Conservation (phyloP, 768 basidiomycete genomes). For the Saitozyma podzolica region DNA sequence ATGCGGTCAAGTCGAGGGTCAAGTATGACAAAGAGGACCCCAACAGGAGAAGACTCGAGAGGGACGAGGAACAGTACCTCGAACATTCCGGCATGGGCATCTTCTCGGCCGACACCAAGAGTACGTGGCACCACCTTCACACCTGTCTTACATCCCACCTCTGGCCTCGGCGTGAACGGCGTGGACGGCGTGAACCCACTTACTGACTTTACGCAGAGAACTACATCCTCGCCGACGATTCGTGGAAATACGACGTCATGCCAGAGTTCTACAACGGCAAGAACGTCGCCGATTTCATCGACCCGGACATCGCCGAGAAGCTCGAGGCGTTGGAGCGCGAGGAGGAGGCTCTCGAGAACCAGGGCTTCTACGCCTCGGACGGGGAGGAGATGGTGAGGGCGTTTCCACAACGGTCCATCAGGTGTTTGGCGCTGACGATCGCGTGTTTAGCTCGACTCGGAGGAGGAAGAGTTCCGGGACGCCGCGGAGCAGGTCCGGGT, state of each 20-base stretch:
- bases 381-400: constrained; percentile 70
- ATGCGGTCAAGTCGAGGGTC: constrained; percentile 68
- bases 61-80: constrained; percentile 74
- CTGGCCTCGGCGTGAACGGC: background rate
- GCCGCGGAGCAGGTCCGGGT: constrained; percentile 61
- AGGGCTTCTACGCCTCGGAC: constrained; percentile 92
- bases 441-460: constrained; percentile 57
- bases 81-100: constrained; percentile 81
- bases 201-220: constrained; percentile 62
- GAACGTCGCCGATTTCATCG: constrained; percentile 98
- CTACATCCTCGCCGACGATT: constrained; percentile 81
- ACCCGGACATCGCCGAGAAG: constrained; percentile 94
- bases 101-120: constrained; percentile 83
- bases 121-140: constrained; percentile 57
- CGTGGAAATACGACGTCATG: constrained; percentile 95
- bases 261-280: constrained; percentile 99
- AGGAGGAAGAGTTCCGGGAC: constrained; percentile 68
- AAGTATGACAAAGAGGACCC: constrained; percentile 88
- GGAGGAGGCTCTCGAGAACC: constrained; percentile 87
- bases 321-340: constrained; percentile 95
- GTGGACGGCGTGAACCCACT: background rate
- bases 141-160: too few relatives aligned
- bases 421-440: constrained; percentile 38
- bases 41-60: constrained; percentile 68
- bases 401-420: background rate